phyloP scores from a whole-genome alignment of 805 yeast genomes.

The Metschnikowia drakensbergensis region DNA sequence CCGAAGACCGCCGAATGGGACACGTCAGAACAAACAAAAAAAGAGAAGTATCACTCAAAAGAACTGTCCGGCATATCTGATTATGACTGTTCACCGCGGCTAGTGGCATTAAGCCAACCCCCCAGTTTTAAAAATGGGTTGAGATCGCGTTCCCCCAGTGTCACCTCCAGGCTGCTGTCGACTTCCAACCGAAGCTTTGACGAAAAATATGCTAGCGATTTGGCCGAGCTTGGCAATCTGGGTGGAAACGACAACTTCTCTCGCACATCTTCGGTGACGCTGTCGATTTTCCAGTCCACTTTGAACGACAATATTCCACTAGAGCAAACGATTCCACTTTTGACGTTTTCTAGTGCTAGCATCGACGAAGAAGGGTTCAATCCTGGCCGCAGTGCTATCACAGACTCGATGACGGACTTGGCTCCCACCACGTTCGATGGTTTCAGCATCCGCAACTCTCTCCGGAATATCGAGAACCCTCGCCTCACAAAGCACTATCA shows the following conservation, averaged over 20 bases:
- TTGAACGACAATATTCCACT: constrained; percentile 6
- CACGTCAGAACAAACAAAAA: too few relatives aligned
- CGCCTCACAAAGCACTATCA: constrained; percentile 17
- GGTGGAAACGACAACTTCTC: neutral
- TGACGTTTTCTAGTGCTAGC: constrained; percentile 11
- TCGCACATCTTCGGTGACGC: constrained; percentile 16
- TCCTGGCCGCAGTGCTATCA: constrained; percentile 4
- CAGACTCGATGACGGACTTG: constrained; percentile 15
- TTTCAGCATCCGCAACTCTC: constrained; percentile 5
- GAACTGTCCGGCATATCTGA: too few relatives aligned
- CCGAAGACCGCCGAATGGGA: too few relatives aligned
- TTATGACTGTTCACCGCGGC: too few relatives aligned
- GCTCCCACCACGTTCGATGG: constrained; percentile 15
- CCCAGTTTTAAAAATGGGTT: neutral
- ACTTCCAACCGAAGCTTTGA: neutral
- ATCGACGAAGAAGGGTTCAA: constrained; percentile 9
- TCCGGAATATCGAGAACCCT: constrained; percentile 14
- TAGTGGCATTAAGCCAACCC: neutral
- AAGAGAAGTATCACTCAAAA: too few relatives aligned
- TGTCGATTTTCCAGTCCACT: constrained; percentile 8
- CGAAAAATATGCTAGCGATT: neutral
- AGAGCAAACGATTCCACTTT: constrained; percentile 17
- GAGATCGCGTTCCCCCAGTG: neutral
- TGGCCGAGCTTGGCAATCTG: neutral
- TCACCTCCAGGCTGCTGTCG: neutral